These are phyloP conservation scores for Aspergillus viridinutans DNA, from an alignment of 2,329 filamentous ascomycete genomes.

Conservation along the genomic window DNA sequence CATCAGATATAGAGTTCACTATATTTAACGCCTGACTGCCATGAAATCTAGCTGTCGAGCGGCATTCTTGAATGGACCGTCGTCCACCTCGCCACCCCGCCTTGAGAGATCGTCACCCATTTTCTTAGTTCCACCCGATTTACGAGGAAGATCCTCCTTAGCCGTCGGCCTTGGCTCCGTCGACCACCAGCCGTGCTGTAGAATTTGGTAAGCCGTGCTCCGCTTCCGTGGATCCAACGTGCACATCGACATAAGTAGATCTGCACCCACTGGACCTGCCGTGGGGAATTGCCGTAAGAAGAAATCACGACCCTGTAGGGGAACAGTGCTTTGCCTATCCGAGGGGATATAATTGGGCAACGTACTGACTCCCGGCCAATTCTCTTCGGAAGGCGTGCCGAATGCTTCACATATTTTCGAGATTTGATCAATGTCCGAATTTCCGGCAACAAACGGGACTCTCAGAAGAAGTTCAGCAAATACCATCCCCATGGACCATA, in stretches of 20 bases:
- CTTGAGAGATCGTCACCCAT: slow-evolving; percentile 79
- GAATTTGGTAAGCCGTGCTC: slow-evolving; percentile 69
- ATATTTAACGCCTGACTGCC: slow-evolving; percentile 24
- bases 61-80: slow-evolving; percentile 64
- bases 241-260: slow-evolving; percentile 81
- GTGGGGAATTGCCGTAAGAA: slow-evolving; percentile 75
- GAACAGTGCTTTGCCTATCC: slow-evolving; percentile 54
- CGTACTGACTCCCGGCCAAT: slow-evolving; percentile 86
- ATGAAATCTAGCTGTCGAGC: slow-evolving; percentile 80
- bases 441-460: slow-evolving; percentile 76
- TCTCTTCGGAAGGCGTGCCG: slow-evolving; percentile 87
- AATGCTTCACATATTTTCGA: slow-evolving; percentile 77
- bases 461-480: slow-evolving; percentile 87
- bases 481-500: slow-evolving; percentile 91
- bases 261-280: slow-evolving; percentile 76
- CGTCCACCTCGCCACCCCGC: slow-evolving; percentile 66
- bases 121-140: slow-evolving; percentile 67
- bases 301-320: slow-evolving; percentile 60
- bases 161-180: slow-evolving; percentile 76
- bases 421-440: slow-evolving; percentile 82
- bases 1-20: background rate
- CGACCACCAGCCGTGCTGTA: slow-evolving; percentile 83
- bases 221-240: slow-evolving; percentile 81
- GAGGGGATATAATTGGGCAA: slow-evolving; percentile 76
- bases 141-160: slow-evolving; percentile 76